Base-by-base conservation (phyloP, 768 basidiomycete genomes). In the Boletus subparvulus region DNA sequence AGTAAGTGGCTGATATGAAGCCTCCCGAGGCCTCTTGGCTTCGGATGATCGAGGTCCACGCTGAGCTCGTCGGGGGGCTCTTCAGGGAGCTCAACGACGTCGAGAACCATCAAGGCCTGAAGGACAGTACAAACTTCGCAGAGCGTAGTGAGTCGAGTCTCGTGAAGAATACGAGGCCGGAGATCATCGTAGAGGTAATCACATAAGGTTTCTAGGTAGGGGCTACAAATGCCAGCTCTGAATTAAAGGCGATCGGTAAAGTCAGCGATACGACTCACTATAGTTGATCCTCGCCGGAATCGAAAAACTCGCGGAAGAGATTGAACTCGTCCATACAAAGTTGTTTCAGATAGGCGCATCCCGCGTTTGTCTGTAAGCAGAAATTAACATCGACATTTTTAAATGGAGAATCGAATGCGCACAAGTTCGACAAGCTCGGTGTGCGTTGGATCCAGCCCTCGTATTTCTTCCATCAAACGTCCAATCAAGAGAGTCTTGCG, bases 111-210 rank as follows among this genome's bases (percentile, higher is more conserved):
- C 41, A 98, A 79, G 0, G 95, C 96, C 68, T 95, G 92, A 3
- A 99, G 79, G 19, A 99, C 92, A 0, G 93, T 98, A 77, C 96
- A 99, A 26, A 98, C 92, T 69, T 95, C 91, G 68, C 94, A 95
- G 2, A 99, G 83, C 0, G 86, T 86, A 1, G 88, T 87, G 45
- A 99, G 82, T 6, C 89, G 85, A 0, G 88, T 87, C 66, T 98
- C 96, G 64, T 98, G 95, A 3, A 98, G 80, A 59, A 99, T 98
- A 6, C 95, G 86, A 6, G 96, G 97, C 1, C 96, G 89, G 1
- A 99, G 83, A 61, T 95, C 93, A 69, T 98, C 97, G 68, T 95
- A 97, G 35, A 99, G 84, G 63, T 93, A 83, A 73, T 98, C 96
- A 62, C 94, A 98, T 0, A 98, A 80, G 3, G 81, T 87, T 75